Percentiles rank a stretch among this genome's conserved stretches.
phyloP scores from a whole-genome alignment of 108 stramenopile genomes.

The Mayamaea pseudoterrestris region DNA sequence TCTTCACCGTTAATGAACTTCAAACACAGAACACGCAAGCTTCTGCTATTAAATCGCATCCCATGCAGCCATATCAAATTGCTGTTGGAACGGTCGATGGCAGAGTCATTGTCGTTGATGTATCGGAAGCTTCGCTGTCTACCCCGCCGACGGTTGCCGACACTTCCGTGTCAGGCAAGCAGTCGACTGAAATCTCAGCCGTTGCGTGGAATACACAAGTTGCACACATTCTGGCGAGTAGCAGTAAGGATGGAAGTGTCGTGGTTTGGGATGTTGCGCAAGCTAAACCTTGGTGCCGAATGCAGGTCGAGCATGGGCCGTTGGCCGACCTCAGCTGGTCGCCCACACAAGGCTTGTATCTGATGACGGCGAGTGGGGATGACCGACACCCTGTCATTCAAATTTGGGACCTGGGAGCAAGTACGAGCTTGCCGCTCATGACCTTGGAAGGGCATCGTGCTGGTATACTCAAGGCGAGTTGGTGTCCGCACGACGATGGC shows the following conservation, averaged over 20 bases:
- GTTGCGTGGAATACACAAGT: slow-evolving; percentile 95
- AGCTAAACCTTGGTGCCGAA: slow-evolving; percentile 92
- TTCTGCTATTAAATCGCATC: slow-evolving; percentile 81
- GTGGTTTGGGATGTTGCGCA: slow-evolving; percentile 90
- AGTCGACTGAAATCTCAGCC: slow-evolving; percentile 71
- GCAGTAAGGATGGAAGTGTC: slow-evolving; percentile 72
- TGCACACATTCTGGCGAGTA: slow-evolving; percentile 86
- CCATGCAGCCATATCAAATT: slow-evolving; percentile 47
- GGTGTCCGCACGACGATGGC: slow-evolving; percentile 93
- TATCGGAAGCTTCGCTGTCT: slow-evolving; percentile 30
- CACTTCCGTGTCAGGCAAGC: no score
- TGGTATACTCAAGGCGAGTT: slow-evolving; percentile 84
- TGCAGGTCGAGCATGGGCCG: slow-evolving; percentile 42
- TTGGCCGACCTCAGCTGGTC: slow-evolving; percentile 89
- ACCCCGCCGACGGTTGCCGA: slow-evolving; percentile 16
- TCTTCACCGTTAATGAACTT: slow-evolving; percentile 31
- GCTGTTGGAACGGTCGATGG: slow-evolving; percentile 80
- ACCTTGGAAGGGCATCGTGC: slow-evolving; percentile 79
- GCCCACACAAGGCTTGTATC: slow-evolving; percentile 88
- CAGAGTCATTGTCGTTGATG: slow-evolving; percentile 56
- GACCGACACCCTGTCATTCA: slow-evolving; percentile 84
- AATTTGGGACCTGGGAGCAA: slow-evolving; percentile 90
- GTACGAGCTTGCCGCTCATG: slow-evolving; percentile 86
- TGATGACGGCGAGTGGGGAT: slow-evolving; percentile 86
- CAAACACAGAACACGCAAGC: slow-evolving; percentile 47